Conservation (phyloP, 1,284 basidiomycete species). For the Ceratobasidium sp. region DNA sequence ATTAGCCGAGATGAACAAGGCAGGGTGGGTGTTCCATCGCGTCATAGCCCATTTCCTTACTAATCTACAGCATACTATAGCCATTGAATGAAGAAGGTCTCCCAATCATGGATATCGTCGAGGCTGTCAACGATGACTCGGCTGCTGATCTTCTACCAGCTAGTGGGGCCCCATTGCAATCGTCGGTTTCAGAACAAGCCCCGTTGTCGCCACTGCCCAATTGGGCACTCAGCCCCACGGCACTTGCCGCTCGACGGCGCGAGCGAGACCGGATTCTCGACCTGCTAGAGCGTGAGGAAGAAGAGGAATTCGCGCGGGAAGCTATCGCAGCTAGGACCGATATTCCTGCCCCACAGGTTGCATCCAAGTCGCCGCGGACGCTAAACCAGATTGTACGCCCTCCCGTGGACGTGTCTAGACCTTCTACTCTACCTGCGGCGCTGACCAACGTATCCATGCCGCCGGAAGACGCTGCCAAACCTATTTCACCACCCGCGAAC, state of each 20-base stretch:
- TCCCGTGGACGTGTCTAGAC: not conserved
- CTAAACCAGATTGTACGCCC: slow-evolving; percentile 5
- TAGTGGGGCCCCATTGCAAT: slow-evolving; percentile 42
- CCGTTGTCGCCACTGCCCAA: slow-evolving; percentile 58
- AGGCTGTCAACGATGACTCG: slow-evolving; percentile 55
- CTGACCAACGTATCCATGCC: not conserved
- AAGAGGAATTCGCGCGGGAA: slow-evolving; percentile 48
- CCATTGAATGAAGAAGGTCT: slow-evolving; percentile 76
- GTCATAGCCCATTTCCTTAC: slow-evolving; percentile 38
- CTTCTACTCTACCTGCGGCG: not conserved
- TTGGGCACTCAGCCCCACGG: slow-evolving; percentile 47
- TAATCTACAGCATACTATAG: slow-evolving; percentile 50
- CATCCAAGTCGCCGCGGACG: not conserved
- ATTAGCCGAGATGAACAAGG: slow-evolving; percentile 63
- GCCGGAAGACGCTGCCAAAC: not conserved
- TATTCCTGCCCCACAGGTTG: not conserved
- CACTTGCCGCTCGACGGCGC: slow-evolving; percentile 57
- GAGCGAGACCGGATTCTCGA: slow-evolving; percentile 71
- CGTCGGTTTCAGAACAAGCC: slow-evolving; percentile 54
- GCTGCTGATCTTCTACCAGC: not conserved
- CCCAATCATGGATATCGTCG: slow-evolving; percentile 78
- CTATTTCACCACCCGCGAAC: not conserved
- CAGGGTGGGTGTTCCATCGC: slow-evolving; percentile 51
- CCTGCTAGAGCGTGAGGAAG: slow-evolving; percentile 73
- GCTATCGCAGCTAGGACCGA: slow-evolving; percentile 44